Base-by-base conservation (phyloP, 2,329 filamentous ascomycete species). In the Tolypocladium pustulatum region DNA sequence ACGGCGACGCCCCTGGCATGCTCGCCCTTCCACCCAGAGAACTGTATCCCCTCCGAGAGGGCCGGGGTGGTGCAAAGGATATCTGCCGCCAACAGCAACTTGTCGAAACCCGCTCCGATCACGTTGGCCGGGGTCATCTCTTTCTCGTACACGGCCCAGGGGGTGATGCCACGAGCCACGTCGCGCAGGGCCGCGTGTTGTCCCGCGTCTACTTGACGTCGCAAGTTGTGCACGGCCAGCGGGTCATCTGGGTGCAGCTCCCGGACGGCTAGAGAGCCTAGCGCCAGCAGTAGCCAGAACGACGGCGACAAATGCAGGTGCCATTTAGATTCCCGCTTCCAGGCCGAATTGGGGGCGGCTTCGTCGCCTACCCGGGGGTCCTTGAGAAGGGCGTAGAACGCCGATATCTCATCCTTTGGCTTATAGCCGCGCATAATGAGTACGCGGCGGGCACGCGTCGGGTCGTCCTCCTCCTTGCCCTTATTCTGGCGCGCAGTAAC, bases 1-100 rank as follows among this genome's bases (percentile, higher is more conserved):
- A 67, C 41, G 8, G 59, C 60, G 25, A 68, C 57, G 10, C 56
- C 65, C 15, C 56, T 52, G 53, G 65, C 62, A 1, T 4, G n/a
- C 6, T 38, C n/a, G n/a, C 38, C 36, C 52, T 63, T 61, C 57
- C 59, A 60, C 22, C 22, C 40, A 22, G 20, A n/a, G 40, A 41
- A 41, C 3, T 22, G 10, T 10, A n/a, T 22, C 40, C 22, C 6
- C 20, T 41, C 40, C 20, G 40, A 41, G 40, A 41, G 40, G n/a
- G 40, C 40, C 40, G 40, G 40, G 20, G 20, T 22, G 20, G 40
- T 41, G 40, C 40, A 41, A 17, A 40, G 38, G 5, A 40, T 40
- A 8, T 40, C 38, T n/a, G 38, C 38, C 4, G 15, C 38, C 6
- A 7, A 20, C 38, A 40, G 38, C 38, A 40, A 1, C 38, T 4